Base-by-base conservation (phyloP, 1,284 basidiomycete species). In the Rhodofomes roseus region DNA sequence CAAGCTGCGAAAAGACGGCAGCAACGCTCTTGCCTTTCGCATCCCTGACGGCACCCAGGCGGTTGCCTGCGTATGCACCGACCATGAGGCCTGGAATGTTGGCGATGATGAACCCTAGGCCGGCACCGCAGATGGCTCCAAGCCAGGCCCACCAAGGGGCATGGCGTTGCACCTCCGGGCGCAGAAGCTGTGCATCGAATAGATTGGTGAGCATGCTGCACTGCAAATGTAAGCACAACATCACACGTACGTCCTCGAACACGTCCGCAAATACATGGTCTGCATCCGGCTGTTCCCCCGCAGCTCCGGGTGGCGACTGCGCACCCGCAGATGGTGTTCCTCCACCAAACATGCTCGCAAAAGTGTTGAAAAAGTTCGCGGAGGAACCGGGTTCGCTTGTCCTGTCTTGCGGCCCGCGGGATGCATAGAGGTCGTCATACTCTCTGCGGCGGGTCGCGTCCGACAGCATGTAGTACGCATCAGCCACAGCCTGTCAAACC, bases 401-500 rank as follows among this genome's bases (percentile, higher is more conserved):
- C 58, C 75, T 81, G 65, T 86, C 82, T 41, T 76, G 70, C 18
- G 72, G 73, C 4, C 78, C 66, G 52, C 80, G 81, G 2, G 84
- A 79, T 9, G 76, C 67, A 73, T 92, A 86, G 4, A 95, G 78
- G 0, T 71, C 67, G 67, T 96, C 94, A 70, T 98, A 98, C 74
- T 98, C 95, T 65, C 73, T 78, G 57, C 91, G 83, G 56, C 95
- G 81, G 44, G 86, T 79, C 1, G 85, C 74, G 74, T 98, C 93
- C 0, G 93, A 96, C 27, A 98, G 84, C 8, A 97, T 92, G 73
- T 95, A 98, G 78, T 98, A 98, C 11, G 96, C 96, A 76, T 98
- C 95, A 54, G 96, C 94, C 61, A 98, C 89, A 14, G 88, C 87
- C 90, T 93, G 70, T 12, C 12, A 6, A 12, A 39, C 16, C 8